Percentiles rank a stretch among this genome's conserved stretches.
phyloP scores from a whole-genome alignment of 2,329 filamentous ascomycete genomes.

The Cladophialophora bantiana region DNA sequence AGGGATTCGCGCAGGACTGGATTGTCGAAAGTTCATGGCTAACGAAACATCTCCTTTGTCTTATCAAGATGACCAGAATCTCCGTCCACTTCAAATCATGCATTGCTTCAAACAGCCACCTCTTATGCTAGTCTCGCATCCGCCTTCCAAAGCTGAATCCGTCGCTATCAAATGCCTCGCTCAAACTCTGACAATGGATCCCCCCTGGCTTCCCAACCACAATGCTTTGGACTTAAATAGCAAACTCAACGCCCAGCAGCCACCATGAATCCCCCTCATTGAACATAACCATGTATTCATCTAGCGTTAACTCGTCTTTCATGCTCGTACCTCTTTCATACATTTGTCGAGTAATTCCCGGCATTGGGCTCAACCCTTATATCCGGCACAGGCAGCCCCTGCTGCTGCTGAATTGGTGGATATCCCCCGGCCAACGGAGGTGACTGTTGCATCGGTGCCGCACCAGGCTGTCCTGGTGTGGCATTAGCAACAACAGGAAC shows the following conservation, averaged over 20 bases:
- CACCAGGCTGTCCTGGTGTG: constrained; percentile 16
- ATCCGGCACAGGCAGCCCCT: constrained; percentile 30
- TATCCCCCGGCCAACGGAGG: constrained; percentile 5
- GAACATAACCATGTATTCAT: not conserved
- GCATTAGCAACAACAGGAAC: constrained; percentile 7
- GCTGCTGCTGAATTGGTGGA: constrained; percentile 21
- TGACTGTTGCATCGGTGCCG: constrained; percentile 16
- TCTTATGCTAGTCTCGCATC: not conserved
- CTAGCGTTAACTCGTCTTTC: not conserved
- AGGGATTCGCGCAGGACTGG: not conserved
- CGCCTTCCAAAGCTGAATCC: not conserved
- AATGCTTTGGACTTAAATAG: not conserved
- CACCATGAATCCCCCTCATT: not conserved
- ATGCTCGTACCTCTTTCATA: constrained; percentile 20
- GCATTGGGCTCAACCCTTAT: constrained; percentile 30
- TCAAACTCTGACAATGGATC: not conserved
- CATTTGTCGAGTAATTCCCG: constrained; percentile 31
- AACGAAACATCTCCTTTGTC: not conserved
- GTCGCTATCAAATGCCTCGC: not conserved
- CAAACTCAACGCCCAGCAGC: not conserved
- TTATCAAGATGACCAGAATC: not conserved
- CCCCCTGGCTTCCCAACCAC: not conserved
- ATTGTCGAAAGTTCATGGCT: not conserved
- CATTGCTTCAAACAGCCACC: not conserved
- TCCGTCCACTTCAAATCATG: not conserved